A percentile compares a stretch with the other conserved stretches of the same genome.
Conservation (phyloP, 331 rosid genomes). For the Rosa hybrid region DNA sequence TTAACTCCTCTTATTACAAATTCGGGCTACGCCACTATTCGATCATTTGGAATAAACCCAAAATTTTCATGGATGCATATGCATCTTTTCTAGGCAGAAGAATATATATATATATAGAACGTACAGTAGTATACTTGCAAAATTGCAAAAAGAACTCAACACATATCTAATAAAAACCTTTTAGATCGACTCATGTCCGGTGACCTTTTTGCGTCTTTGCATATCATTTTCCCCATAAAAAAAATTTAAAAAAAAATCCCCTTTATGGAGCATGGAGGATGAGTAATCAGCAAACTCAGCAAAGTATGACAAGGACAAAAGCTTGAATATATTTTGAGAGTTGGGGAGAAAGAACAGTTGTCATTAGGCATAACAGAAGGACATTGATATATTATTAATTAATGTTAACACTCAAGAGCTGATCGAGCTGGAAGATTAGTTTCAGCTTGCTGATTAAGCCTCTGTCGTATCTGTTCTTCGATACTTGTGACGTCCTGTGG, state of each 20-base stretch:
- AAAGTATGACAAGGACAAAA: not conserved
- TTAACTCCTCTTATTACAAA: no score
- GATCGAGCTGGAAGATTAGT: constrained; percentile 1
- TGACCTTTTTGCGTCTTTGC: not conserved
- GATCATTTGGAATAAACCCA: no score
- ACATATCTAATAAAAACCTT: no score
- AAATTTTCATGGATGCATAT: not conserved
- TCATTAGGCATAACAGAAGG: not conserved
- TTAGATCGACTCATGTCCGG: no score
- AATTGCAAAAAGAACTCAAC: not conserved
- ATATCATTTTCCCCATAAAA: not conserved
- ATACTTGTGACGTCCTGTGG: not conserved
- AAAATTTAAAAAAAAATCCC: not conserved
- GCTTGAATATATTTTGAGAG: not conserved
- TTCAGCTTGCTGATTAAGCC: not conserved
- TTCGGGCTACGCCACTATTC: no score
- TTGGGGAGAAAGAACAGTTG: not conserved
- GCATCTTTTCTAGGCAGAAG: not conserved
- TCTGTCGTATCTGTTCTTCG: not conserved
- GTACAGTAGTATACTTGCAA: not conserved
- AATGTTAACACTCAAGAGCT: not conserved
- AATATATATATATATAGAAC: no score
- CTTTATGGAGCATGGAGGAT: not conserved
- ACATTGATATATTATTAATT: not conserved
- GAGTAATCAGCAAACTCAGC: not conserved